These are phyloP conservation scores for Tricholoma saponaceum DNA, from an alignment of 768 basidiomycete genomes.

Conservation along the genomic window DNA sequence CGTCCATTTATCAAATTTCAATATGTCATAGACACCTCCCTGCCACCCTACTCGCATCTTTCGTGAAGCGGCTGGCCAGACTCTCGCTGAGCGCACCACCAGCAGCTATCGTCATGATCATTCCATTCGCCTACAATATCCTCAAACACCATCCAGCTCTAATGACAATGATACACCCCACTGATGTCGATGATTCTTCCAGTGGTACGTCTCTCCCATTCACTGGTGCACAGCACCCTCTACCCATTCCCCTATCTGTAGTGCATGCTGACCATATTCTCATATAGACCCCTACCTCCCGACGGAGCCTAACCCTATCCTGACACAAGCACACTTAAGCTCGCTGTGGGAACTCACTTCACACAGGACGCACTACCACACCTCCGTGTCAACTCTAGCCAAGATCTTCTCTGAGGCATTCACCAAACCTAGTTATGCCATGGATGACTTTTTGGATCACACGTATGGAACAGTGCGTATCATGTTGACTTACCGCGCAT, in stretches of 20 bases:
- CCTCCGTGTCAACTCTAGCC: slow-evolving; percentile 81
- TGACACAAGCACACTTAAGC: slow-evolving; percentile 77
- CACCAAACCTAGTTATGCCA: slow-evolving; percentile 84
- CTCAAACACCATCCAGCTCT: slow-evolving; percentile 88
- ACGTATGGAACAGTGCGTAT: slow-evolving; percentile 73
- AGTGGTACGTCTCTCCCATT: slow-evolving; percentile 28
- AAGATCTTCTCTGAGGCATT: slow-evolving; percentile 89
- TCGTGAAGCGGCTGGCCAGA: slow-evolving; percentile 86
- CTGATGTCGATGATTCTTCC: slow-evolving; percentile 30
- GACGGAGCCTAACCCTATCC: slow-evolving; percentile 65
- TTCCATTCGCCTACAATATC: slow-evolving; percentile 93
- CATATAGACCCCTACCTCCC: slow-evolving; percentile 61
- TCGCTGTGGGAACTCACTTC: slow-evolving; percentile 91
- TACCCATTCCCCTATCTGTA: background rate
- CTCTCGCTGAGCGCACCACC: slow-evolving; percentile 85
- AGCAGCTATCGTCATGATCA: slow-evolving; percentile 82
- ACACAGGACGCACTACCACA: slow-evolving; percentile 78
- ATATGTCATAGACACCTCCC: slow-evolving; percentile 83
- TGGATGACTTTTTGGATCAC: slow-evolving; percentile 98
- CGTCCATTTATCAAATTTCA: no score
- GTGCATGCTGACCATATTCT: background rate
- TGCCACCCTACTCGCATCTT: slow-evolving; percentile 87
- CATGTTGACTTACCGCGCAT: background rate
- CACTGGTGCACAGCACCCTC: no score
- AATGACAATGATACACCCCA: slow-evolving; percentile 90